Percentiles rank a stretch among this genome's conserved stretches.
These are phyloP conservation scores for Penicillium lagena DNA, from an alignment of 495 filamentous ascomycete genomes.

Conservation along the genomic window DNA sequence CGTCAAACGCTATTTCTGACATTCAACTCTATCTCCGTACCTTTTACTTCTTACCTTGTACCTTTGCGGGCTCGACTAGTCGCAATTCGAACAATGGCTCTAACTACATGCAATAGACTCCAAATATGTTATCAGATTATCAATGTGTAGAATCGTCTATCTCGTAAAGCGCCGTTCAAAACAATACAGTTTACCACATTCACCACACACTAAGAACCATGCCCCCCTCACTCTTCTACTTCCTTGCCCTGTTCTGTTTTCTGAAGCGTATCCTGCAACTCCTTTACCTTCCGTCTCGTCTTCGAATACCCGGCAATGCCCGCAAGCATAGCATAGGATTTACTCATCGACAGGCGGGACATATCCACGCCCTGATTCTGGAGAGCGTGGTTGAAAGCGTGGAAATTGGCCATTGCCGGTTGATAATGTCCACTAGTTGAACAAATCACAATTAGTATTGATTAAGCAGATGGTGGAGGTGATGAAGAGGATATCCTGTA, in stretches of 20 bases:
- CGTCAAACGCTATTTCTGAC: too few species aligned
- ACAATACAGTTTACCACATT: too few species aligned
- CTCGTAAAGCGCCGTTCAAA: too few species aligned
- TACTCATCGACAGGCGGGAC: slow-evolving; percentile 66
- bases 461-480: neutral
- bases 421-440: slow-evolving; percentile 71
- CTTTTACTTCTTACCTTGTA: too few species aligned
- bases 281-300: slow-evolving; percentile 52
- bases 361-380: slow-evolving; percentile 73
- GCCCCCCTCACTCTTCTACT: too few species aligned
- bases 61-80: too few species aligned
- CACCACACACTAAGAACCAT: too few species aligned
- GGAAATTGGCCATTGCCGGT: slow-evolving; percentile 72
- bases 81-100: too few species aligned
- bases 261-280: slow-evolving; percentile 21
- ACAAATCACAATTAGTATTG: slow-evolving; percentile 17
- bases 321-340: slow-evolving; percentile 73
- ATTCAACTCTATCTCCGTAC: too few species aligned
- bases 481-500: slow-evolving; percentile 7
- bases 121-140: too few species aligned
- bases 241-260: neutral
- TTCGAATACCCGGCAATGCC: slow-evolving; percentile 74
- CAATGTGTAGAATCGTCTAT: too few species aligned
- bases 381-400: slow-evolving; percentile 67
- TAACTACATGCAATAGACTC: too few species aligned